These are phyloP conservation scores for Thalassiosira hispida DNA, from an alignment of 352 stramenopile species.

Conservation along the genomic window DNA sequence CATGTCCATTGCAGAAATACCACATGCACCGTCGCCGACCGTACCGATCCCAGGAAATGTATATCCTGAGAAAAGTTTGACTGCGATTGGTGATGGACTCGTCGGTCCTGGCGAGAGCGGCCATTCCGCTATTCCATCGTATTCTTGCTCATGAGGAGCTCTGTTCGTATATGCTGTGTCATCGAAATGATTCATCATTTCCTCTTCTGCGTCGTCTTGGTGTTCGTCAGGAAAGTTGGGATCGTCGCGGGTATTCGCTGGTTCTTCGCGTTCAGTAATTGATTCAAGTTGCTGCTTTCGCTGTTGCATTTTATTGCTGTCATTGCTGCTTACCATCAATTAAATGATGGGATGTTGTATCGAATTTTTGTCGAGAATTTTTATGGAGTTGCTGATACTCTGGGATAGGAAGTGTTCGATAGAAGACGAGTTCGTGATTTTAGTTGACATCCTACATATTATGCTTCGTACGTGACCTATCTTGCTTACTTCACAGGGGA, in stretches of 20 bases:
- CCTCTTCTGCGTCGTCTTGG: not conserved
- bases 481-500: too few relatives aligned
- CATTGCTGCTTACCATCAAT: not conserved
- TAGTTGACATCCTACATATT: too few relatives aligned
- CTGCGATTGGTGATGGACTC: not conserved
- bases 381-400: too few relatives aligned
- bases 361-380: too few relatives aligned
- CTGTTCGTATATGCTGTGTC: not conserved
- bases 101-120: not conserved
- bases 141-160: not conserved
- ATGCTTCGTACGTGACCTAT: too few relatives aligned
- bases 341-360: too few relatives aligned
- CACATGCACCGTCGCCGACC: not conserved
- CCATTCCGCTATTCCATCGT: not conserved
- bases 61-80: not conserved
- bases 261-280: not conserved
- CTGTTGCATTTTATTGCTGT: not conserved
- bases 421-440: too few relatives aligned
- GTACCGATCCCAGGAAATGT: slow-evolving; percentile 4
- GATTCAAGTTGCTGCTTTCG: not conserved
- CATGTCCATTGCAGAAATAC: not conserved
- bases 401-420: too few relatives aligned
- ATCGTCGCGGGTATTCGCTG: not conserved
- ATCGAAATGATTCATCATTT: not conserved
- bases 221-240: not conserved